Conservation (phyloP, 73 alveolate species). For the Paramecium primaurelia region DNA sequence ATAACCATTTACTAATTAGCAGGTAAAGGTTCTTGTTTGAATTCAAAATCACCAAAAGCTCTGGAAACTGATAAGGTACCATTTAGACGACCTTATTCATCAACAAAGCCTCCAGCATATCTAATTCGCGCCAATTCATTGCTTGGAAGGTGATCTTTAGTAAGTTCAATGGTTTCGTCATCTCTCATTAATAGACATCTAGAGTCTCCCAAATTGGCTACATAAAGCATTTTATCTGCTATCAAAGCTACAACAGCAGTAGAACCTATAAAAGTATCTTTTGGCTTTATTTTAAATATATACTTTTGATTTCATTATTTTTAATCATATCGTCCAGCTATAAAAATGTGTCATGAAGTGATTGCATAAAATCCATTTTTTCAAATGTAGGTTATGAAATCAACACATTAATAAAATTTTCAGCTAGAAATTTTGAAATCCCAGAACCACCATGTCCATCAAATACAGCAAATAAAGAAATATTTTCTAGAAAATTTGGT, state of each 20-base stretch:
- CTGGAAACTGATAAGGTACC: constrained; percentile 76
- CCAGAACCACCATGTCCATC: constrained; percentile 52
- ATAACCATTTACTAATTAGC: neutral
- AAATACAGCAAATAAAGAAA: constrained; percentile 15
- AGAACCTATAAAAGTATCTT: constrained; percentile 39
- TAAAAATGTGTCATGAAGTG: neutral
- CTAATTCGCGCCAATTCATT: constrained; percentile 46
- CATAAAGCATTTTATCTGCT: constrained; percentile 51
- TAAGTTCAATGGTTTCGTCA: constrained; percentile 42
- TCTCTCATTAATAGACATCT: constrained; percentile 49
- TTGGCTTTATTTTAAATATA: neutral
- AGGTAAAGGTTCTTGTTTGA: constrained; percentile 57
- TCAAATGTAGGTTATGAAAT: neutral
- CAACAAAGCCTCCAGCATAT: constrained; percentile 61
- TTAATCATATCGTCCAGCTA: neutral
- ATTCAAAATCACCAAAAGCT: constrained; percentile 84
- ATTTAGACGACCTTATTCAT: constrained; percentile 68
- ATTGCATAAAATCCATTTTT: neutral
- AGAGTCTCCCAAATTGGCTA: constrained; percentile 60
- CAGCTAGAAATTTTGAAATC: neutral
- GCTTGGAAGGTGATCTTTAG: constrained; percentile 58
- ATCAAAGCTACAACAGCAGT: constrained; percentile 59
- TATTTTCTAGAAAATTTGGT: neutral
- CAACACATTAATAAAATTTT: neutral
- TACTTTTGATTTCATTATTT: neutral